These are phyloP conservation scores for Houttuynia cordata DNA, from an alignment of 164 flowering plant species.

Conservation along the genomic window DNA sequence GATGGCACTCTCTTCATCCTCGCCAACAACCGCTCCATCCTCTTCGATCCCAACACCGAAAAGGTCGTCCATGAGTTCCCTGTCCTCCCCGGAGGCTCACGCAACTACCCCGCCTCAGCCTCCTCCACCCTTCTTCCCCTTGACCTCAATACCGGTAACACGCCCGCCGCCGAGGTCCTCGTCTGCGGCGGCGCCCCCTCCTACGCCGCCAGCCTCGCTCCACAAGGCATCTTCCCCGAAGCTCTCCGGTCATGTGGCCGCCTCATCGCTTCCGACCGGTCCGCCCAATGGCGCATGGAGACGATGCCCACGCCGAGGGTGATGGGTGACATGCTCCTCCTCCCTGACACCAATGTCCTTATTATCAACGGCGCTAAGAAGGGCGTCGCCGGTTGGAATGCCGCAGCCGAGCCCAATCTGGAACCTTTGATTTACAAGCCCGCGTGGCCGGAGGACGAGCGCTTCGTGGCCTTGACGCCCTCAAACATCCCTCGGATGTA, in stretches of 20 bases:
- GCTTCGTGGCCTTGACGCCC: conserved; percentile 30
- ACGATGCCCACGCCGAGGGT: conserved; percentile 56
- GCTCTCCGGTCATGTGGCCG: conserved; percentile 50
- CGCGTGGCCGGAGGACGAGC: background rate
- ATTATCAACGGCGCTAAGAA: conserved; percentile 66
- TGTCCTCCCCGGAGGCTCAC: conserved; percentile 45
- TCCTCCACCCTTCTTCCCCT: conserved; percentile 72
- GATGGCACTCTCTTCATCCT: conserved; percentile 80
- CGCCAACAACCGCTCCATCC: conserved; percentile 66
- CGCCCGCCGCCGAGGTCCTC: conserved; percentile 35
- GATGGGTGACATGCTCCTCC: conserved; percentile 67
- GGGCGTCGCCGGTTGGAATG: conserved; percentile 60
- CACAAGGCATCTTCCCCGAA: conserved; percentile 14
- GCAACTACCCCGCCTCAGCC: conserved; percentile 74
- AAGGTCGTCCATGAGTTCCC: conserved; percentile 40
- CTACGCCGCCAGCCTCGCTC: conserved; percentile 15
- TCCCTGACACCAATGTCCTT: conserved; percentile 65
- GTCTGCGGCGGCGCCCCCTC: conserved; percentile 58
- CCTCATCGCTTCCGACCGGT: conserved; percentile 21
- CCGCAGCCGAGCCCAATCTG: conserved; percentile 38
- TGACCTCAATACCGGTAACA: conserved; percentile 4
- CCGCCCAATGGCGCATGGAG: conserved; percentile 47
- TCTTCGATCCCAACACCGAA: conserved; percentile 31
- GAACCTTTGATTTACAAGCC: conserved; percentile 47
- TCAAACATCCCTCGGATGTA: conserved; percentile 65